Conservation (phyloP, 2,329 filamentous ascomycete species). For the Xylaria sp. region DNA sequence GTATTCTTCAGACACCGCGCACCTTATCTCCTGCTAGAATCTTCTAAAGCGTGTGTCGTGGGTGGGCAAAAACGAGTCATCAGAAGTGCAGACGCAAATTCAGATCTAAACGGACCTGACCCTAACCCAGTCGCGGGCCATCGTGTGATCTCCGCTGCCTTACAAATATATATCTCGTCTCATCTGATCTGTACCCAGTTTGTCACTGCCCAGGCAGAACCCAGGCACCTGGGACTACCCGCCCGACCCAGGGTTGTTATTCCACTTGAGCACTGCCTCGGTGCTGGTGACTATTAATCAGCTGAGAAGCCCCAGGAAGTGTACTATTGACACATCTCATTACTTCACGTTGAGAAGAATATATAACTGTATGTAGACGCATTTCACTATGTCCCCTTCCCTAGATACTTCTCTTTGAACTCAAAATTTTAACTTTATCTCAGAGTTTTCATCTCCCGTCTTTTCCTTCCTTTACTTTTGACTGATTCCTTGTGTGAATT, state of each 20-base stretch:
- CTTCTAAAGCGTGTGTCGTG: neutral
- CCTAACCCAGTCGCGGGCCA: neutral
- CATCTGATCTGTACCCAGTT: neutral
- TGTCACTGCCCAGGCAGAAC: conserved; percentile 2
- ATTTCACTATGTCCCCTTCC: neutral
- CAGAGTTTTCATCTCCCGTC: neutral
- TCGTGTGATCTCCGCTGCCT: neutral
- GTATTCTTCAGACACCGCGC: neutral
- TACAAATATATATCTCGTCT: too few relatives aligned
- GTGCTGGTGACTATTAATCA: conserved; percentile 1
- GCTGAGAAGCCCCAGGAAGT: neutral
- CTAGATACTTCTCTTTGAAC: neutral
- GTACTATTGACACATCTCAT: neutral
- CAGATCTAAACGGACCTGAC: neutral
- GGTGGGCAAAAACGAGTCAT: conserved; percentile 12
- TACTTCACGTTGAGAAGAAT: neutral
- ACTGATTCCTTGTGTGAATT: neutral
- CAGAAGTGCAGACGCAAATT: neutral
- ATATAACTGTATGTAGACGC: neutral
- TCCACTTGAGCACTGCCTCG: conserved; percentile 12
- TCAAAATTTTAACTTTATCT: neutral
- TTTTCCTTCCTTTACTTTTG: neutral
- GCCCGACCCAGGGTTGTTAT: conserved; percentile 14
- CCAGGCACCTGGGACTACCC: conserved; percentile 3
- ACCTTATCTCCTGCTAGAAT: neutral